Conservation (phyloP, 768 basidiomycete genomes). For the Mycena vulgaris region DNA sequence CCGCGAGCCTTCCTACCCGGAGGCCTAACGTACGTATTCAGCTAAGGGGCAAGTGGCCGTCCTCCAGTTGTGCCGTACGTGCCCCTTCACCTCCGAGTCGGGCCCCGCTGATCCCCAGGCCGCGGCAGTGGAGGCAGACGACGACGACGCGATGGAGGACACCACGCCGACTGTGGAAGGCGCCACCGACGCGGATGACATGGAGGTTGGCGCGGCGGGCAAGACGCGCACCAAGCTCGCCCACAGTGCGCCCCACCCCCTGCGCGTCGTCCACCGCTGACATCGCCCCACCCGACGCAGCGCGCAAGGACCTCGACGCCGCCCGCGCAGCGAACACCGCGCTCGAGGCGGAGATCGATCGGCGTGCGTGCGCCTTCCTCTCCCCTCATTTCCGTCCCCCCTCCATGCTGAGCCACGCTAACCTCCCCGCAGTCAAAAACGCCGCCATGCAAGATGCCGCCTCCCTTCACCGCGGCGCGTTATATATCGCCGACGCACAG, state of each 20-base stretch:
- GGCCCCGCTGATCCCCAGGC: too few relatives aligned
- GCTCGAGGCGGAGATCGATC: neutral
- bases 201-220: neutral
- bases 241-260: neutral
- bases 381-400: neutral
- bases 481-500: neutral
- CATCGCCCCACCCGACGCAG: neutral
- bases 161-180: too few relatives aligned
- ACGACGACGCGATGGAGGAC: too few relatives aligned
- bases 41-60: neutral
- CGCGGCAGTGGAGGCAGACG: too few relatives aligned
- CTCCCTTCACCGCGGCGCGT: neutral
- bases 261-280: neutral
- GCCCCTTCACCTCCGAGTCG: neutral
- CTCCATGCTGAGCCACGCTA: neutral
- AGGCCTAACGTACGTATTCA: neutral
- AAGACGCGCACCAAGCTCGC: neutral
- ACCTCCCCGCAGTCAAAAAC: neutral
- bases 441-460: neutral
- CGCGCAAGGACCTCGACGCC: neutral
- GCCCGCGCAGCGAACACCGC: neutral
- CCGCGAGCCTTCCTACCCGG: neutral
- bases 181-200: too few relatives aligned
- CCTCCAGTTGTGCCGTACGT: conserved; percentile 5
- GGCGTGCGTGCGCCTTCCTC: neutral